phyloP scores from a whole-genome alignment of 495 filamentous ascomycete genomes.

The Xylaria venustula region DNA sequence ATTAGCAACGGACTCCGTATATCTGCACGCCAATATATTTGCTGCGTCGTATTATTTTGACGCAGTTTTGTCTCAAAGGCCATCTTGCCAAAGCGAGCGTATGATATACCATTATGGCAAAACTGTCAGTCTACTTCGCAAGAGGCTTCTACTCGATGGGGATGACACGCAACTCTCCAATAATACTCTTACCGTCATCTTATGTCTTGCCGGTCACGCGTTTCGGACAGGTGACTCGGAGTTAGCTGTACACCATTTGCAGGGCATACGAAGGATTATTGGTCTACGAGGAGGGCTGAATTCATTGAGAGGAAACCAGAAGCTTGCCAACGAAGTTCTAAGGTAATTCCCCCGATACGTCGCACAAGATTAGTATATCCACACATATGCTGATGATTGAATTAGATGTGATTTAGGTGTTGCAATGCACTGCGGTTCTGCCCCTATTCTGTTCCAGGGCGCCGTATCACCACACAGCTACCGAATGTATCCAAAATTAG shows the following conservation, averaged over 20 bases:
- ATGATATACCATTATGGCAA: neutral
- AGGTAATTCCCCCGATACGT: conserved; percentile 18
- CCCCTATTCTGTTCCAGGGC: neutral
- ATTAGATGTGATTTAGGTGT: conserved; percentile 33
- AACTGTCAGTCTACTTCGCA: neutral
- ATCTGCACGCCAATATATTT: conserved; percentile 30
- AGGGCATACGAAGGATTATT: conserved; percentile 38
- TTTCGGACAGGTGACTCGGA: conserved; percentile 27
- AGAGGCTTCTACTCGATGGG: neutral
- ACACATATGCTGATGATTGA: no score
- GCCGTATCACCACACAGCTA: no score
- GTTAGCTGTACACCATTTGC: conserved; percentile 35
- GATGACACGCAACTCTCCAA: conserved; percentile 18
- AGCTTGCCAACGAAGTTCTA: conserved; percentile 31
- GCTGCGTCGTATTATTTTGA: neutral
- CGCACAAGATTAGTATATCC: no score
- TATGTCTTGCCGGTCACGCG: conserved; percentile 33
- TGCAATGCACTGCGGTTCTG: conserved; percentile 15
- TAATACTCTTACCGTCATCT: conserved; percentile 31
- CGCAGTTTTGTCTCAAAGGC: neutral
- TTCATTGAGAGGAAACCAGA: conserved; percentile 22
- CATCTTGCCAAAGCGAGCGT: neutral
- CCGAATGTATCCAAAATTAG: neutral
- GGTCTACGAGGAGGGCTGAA: conserved; percentile 34
- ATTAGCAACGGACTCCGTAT: conserved; percentile 34